Conservation (phyloP, 768 basidiomycete genomes). For the Termitomyces sp. region DNA sequence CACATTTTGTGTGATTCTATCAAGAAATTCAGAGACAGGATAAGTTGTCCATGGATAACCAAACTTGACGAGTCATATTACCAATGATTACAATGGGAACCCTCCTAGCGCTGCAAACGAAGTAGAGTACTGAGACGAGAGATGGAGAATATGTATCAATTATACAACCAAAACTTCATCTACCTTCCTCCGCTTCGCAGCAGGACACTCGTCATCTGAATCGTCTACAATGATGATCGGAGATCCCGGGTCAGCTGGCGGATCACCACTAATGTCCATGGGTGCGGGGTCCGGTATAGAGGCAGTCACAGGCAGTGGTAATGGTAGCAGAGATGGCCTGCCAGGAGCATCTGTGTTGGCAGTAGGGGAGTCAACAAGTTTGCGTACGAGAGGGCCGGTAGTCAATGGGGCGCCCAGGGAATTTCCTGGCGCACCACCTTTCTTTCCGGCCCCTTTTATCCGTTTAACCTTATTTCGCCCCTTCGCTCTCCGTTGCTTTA, state of each 20-base stretch:
- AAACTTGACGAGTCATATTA: background rate
- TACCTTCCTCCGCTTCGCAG: conserved; percentile 52
- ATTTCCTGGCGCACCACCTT: conserved; percentile 12
- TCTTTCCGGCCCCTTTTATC: conserved; percentile 24
- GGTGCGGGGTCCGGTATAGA: conserved; percentile 27
- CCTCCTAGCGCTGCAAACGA: background rate
- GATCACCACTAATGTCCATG: conserved; percentile 16
- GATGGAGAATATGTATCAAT: background rate
- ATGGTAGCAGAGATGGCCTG: conserved; percentile 2
- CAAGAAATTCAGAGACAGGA: background rate
- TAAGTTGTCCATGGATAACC: background rate
- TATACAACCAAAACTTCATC: conserved; percentile 21
- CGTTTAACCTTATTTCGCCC: conserved; percentile 27
- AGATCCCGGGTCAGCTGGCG: conserved; percentile 32
- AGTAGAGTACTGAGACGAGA: background rate
- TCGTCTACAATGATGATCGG: conserved; percentile 64
- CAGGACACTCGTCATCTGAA: conserved; percentile 50
- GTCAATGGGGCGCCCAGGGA: conserved; percentile 35
- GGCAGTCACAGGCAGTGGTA: conserved; percentile 6
- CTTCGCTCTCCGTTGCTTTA: conserved; percentile 67
- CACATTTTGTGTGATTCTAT: no score
- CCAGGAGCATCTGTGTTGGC: background rate
- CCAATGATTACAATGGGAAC: background rate
- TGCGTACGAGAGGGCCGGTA: conserved; percentile 33
- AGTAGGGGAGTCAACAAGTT: background rate